A percentile compares a stretch with the other conserved stretches of the same genome.
Conservation (phyloP, 2,329 filamentous ascomycete genomes). For the Periconia macrospinosa region DNA sequence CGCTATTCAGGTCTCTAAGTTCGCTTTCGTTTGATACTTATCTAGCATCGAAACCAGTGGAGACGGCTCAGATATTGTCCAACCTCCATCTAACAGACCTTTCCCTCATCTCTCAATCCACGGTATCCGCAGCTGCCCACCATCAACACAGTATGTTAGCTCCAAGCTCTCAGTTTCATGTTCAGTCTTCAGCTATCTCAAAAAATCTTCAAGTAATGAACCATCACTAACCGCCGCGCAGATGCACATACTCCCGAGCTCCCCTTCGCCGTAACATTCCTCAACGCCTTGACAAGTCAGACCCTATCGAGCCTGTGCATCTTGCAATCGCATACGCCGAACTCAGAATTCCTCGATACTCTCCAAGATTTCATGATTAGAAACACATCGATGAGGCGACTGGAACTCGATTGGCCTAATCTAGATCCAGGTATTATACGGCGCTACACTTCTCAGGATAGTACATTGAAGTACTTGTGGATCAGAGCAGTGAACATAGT, state of each 20-base stretch:
- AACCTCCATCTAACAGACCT: constrained; percentile 21
- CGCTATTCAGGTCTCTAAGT: constrained; percentile 13
- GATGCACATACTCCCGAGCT: constrained; percentile 9
- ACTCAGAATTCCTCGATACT: constrained; percentile 15
- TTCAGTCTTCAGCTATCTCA: constrained; percentile 17
- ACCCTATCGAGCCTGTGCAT: constrained; percentile 18
- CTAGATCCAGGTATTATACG: constrained; percentile 18
- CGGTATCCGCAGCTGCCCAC: constrained; percentile 10
- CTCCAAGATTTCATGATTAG: constrained; percentile 18
- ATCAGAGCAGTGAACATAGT: constrained; percentile 14
- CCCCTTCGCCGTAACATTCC: constrained; percentile 23
- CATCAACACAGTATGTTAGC: constrained; percentile 14
- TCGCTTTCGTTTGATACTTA: constrained; percentile 33
- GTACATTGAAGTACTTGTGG: constrained; percentile 17
- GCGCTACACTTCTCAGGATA: constrained; percentile 13
- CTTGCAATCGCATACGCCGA: constrained; percentile 18
- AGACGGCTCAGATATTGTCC: constrained; percentile 23
- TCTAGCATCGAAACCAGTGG: constrained; percentile 17
- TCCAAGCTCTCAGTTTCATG: constrained; percentile 15
- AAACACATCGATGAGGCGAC: constrained; percentile 11
- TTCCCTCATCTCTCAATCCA: constrained; percentile 23
- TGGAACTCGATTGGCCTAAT: constrained; percentile 33
- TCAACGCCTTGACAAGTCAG: constrained; percentile 21
- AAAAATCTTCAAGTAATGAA: constrained; percentile 21
- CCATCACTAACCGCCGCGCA: constrained; percentile 16